phyloP scores from a whole-genome alignment of 2,329 filamentous ascomycete species.

The Arthrobotrys iridis region DNA sequence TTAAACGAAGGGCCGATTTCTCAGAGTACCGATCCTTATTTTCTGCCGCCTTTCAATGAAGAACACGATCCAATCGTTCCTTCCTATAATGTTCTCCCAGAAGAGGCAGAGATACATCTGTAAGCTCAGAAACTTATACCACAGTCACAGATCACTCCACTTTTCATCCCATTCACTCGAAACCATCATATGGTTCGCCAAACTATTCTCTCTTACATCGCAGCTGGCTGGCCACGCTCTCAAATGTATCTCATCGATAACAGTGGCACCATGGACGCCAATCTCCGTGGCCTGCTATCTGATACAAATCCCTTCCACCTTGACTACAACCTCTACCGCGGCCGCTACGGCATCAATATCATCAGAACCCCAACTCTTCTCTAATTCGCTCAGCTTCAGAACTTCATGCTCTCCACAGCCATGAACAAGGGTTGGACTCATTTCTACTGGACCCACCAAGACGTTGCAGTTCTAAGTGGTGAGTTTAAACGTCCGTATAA shows the following conservation, averaged over 20 bases:
- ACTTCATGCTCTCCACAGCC: constrained; percentile 66
- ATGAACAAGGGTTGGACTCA: constrained; percentile 64
- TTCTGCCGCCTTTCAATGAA: constrained; percentile 17
- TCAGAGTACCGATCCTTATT: neutral
- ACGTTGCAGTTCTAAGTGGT: constrained; percentile 65
- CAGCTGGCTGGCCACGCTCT: constrained; percentile 69
- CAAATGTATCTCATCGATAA: constrained; percentile 71
- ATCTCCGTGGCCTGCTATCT: constrained; percentile 64
- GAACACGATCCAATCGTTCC: neutral
- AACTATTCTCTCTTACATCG: constrained; percentile 69
- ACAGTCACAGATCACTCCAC: constrained; percentile 61
- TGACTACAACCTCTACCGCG: constrained; percentile 65
- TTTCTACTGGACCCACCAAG: constrained; percentile 71
- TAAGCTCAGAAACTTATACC: neutral
- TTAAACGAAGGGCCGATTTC: no score
- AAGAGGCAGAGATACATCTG: neutral
- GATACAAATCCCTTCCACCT: constrained; percentile 70
- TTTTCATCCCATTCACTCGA: constrained; percentile 71
- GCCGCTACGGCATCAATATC: constrained; percentile 67
- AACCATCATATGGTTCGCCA: constrained; percentile 69
- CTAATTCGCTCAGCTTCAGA: constrained; percentile 69
- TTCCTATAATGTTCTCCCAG: constrained; percentile 11
- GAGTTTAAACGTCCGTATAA: constrained; percentile 60
- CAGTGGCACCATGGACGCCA: constrained; percentile 68
- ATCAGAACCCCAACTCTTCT: constrained; percentile 67